A percentile compares a stretch with the other conserved stretches of the same genome.
These are phyloP conservation scores for Solanum commersonii DNA, from an alignment of 257 asterid genomes.

Conservation along the genomic window DNA sequence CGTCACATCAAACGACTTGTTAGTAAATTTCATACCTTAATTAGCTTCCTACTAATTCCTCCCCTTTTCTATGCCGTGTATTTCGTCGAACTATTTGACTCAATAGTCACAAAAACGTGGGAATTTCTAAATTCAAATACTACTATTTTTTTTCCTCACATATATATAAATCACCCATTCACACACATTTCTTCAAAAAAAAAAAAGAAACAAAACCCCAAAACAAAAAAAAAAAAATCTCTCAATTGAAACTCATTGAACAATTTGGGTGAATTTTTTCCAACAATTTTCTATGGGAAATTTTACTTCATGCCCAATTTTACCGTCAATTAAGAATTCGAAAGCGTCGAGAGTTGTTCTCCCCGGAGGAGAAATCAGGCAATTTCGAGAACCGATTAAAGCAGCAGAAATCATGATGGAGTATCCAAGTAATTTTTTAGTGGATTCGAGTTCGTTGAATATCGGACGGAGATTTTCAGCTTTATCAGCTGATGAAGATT, in stretches of 20 bases:
- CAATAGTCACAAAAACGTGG: background rate
- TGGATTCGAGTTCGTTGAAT: conserved; percentile 14
- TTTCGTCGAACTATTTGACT: background rate
- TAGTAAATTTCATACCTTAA: background rate
- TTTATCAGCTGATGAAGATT: conserved; percentile 40
- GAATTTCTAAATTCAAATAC: background rate
- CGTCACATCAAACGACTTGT: too few relatives aligned
- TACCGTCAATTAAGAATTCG: conserved; percentile 5
- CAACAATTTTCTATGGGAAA: conserved; percentile 18
- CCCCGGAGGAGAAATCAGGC: conserved; percentile 28
- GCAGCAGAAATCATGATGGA: conserved; percentile 38
- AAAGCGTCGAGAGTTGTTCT: conserved; percentile 23
- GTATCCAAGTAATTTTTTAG: conserved; percentile 23
- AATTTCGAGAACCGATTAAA: conserved; percentile 12
- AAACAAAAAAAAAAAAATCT: background rate
- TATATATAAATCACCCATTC: background rate
- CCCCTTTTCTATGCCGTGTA: background rate
- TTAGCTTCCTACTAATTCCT: background rate
- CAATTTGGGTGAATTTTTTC: background rate
- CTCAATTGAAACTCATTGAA: background rate
- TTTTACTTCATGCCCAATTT: conserved; percentile 6
- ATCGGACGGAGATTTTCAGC: conserved; percentile 33
- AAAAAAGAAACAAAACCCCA: background rate
- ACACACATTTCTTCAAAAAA: background rate
- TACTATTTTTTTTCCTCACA: background rate